These are phyloP conservation scores for Bonia amplexicaulis DNA, from an alignment of 176 grass and related monocot genomes.

Conservation along the genomic window DNA sequence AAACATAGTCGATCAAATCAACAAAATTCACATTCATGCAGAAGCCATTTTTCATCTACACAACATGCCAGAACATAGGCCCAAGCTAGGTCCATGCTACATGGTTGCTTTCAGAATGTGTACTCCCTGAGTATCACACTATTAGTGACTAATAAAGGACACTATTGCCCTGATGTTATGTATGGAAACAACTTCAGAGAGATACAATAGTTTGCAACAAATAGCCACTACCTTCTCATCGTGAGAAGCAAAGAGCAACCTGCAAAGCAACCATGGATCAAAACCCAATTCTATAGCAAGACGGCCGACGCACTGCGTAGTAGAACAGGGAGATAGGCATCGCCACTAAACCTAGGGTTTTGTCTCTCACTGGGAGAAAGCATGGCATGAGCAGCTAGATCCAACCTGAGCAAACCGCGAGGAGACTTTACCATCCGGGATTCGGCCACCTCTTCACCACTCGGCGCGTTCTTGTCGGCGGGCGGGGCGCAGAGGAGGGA, in stretches of 20 bases:
- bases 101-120: neutral
- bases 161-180: too few relatives aligned
- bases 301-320: too few relatives aligned
- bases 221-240: neutral
- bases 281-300: too few relatives aligned
- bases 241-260: too few relatives aligned
- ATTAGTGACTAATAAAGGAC: neutral
- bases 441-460: too few relatives aligned
- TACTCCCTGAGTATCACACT: neutral
- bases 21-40: too few relatives aligned
- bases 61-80: neutral
- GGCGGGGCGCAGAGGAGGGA: too few relatives aligned
- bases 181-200: neutral
- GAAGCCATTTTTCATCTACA: constrained; percentile 7
- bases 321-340: neutral
- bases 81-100: neutral
- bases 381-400: neutral
- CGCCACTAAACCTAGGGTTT: constrained; percentile 12
- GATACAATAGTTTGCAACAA: neutral
- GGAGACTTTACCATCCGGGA: neutral
- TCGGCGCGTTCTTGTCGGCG: too few relatives aligned
- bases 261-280: too few relatives aligned
- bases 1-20: neutral
- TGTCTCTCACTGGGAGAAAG: neutral
- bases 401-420: constrained; percentile 7